A percentile compares a stretch with the other conserved stretches of the same genome.
Evolutionary conservation across 164 flowering plant species (phyloP).

Genomic region (Macadamia tetraphylla): DNA sequence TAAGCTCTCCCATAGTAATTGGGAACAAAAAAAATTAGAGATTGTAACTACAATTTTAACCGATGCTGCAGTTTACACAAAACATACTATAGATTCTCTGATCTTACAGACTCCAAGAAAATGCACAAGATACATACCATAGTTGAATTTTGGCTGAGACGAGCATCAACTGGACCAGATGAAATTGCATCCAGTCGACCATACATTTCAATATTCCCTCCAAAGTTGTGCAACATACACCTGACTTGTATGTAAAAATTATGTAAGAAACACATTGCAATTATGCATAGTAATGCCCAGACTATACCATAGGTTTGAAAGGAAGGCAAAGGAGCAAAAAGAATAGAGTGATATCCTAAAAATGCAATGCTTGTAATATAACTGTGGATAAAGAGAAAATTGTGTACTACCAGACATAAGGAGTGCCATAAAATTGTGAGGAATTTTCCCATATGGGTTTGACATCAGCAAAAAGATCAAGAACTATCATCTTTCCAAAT

Average conservation of each 20-base stretch:
- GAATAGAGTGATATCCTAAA: not conserved
- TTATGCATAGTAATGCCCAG: not conserved
- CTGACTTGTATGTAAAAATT: constrained; percentile 30
- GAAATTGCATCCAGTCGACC: constrained; percentile 79
- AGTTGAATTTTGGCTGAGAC: constrained; percentile 77
- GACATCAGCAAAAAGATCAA: constrained; percentile 97
- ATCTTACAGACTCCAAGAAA: too few relatives aligned
- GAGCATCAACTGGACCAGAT: constrained; percentile 92
- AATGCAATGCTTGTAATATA: not conserved
- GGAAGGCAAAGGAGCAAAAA: not conserved
- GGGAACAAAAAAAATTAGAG: too few relatives aligned
- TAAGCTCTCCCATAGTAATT: too few relatives aligned
- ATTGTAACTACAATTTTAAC: too few relatives aligned
- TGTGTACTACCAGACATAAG: constrained; percentile 67
- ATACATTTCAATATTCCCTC: constrained; percentile 97
- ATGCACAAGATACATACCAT: constrained; percentile 46
- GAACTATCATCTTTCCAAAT: constrained; percentile 93
- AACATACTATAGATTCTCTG: too few relatives aligned
- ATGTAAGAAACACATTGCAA: not conserved
- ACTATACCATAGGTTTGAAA: not conserved
- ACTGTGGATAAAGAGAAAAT: not conserved
- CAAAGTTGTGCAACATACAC: constrained; percentile 97
- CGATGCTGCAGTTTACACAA: too few relatives aligned
- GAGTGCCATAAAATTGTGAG: constrained; percentile 89
- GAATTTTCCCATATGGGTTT: constrained; percentile 84